Evolutionary conservation across 2,329 filamentous ascomycete genomes (phyloP), one percentile per base, ranked within the genome.

Genomic region (Xylogone sp.): DNA sequence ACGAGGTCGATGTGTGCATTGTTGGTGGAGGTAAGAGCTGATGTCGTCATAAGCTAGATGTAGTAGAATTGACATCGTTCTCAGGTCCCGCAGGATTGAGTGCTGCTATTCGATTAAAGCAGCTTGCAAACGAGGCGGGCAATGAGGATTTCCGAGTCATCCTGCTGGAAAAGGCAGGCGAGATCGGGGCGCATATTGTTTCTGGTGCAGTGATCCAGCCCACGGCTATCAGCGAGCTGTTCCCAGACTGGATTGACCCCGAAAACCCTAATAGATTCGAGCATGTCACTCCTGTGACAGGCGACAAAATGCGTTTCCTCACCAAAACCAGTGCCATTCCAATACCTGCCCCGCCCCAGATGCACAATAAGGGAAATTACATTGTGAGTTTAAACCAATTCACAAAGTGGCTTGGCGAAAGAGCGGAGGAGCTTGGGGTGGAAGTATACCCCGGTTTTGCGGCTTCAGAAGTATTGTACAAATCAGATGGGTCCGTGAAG

Each of bases 291-390:
- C 86, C 91, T 19, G 93, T 91, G 3, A 87, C 82, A 56, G 75
- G 75, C 46, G 94, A 99, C 65, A 86, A 84, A 71, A 96, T 99
- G 93, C 86, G 90, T 61, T 97, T 97, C 71, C 79, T 99, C 55
- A 97, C 93, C 45, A 88, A 92, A 74, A 87, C 78, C 49, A 76
- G 77, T 55, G 76, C 91, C 0, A 83, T 96, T 52, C 90, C 90
- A 5, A 76, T 97, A 49, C 94, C 93, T 1, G 84, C 86, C 12
- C 94, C 94, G 43, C 94, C 94, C 27, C 94, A 97, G 74, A 99
- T 99, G 94, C 84, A 92, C 75, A 99, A 99, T 69, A 83, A 96
- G 64, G 94, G 94, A 60, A 99, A 99, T 73, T 97, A 95, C 70
- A 99, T 99, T 60, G 84, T 99, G 65, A 96, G 90, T 65, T 74